A percentile compares a stretch with the other conserved stretches of the same genome.
Evolutionary conservation across 148 eudicot genomes (phyloP).

Genomic region (Rhododendron ferrugineum): DNA sequence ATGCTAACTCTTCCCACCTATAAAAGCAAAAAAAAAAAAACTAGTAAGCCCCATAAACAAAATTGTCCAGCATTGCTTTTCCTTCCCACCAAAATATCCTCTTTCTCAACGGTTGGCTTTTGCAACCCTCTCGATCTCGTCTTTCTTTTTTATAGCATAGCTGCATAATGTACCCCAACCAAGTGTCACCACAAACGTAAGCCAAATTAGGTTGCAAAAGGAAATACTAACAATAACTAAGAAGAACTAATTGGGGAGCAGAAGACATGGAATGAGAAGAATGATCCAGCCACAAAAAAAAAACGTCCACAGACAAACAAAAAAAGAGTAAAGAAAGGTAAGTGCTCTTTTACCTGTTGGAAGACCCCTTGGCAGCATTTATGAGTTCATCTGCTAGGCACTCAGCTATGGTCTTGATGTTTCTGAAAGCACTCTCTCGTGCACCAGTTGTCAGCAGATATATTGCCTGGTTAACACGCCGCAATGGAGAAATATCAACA

Average conservation of each 20-base stretch:
- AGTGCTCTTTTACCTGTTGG: slow-evolving; percentile 32
- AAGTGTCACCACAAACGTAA: background rate
- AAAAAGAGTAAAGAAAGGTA: background rate
- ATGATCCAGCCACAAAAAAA: background rate
- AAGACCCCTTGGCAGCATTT: slow-evolving; percentile 55
- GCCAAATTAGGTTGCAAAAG: background rate
- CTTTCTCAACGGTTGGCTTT: slow-evolving; percentile 34
- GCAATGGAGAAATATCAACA: slow-evolving; percentile 28
- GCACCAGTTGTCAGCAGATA: slow-evolving; percentile 49
- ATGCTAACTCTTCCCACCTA: background rate
- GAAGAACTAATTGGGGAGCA: background rate
- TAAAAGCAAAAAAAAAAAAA: background rate
- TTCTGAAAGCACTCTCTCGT: slow-evolving; percentile 51
- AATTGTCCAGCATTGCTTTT: background rate
- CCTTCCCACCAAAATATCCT: background rate
- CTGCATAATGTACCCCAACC: slow-evolving; percentile 11
- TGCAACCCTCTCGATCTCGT: slow-evolving; percentile 46
- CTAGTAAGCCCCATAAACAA: background rate
- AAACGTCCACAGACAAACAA: background rate
- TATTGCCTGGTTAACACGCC: slow-evolving; percentile 45
- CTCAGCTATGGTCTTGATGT: slow-evolving; percentile 48
- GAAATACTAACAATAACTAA: background rate
- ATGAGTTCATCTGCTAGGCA: slow-evolving; percentile 59
- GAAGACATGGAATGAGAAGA: background rate
- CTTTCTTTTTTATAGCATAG: slow-evolving; percentile 47